Evolutionary conservation across 1,284 basidiomycete species (phyloP).

Genomic region (Taiwanofungus camphoratus): DNA sequence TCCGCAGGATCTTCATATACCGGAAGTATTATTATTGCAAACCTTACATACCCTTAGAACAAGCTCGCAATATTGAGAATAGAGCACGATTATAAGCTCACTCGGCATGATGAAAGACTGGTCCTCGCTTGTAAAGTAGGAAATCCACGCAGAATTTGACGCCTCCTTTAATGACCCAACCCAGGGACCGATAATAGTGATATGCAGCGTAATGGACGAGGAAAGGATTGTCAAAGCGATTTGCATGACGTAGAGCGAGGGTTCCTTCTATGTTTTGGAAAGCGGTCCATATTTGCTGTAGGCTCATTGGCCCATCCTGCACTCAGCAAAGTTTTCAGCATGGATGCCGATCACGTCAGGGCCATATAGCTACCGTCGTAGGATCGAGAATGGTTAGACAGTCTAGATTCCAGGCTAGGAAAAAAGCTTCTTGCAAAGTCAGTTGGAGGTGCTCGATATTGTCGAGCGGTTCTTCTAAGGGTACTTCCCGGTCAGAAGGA

Average conservation of each 20-base stretch:
- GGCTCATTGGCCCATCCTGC: conserved; percentile 46
- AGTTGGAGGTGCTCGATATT: conserved; percentile 92
- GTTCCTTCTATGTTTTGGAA: conserved; percentile 43
- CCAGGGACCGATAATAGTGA: conserved; percentile 93
- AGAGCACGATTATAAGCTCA: conserved; percentile 34
- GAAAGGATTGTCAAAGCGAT: conserved; percentile 86
- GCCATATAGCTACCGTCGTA: conserved; percentile 41
- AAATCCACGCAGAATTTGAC: conserved; percentile 98
- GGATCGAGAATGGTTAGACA: conserved; percentile 75
- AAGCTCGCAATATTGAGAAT: background rate
- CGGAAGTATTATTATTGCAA: conserved; percentile 85
- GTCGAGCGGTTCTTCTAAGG: conserved; percentile 45
- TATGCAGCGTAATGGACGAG: conserved; percentile 88
- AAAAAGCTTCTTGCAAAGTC: conserved; percentile 89
- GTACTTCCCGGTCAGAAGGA: conserved; percentile 29
- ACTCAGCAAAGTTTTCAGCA: conserved; percentile 5
- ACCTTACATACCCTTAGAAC: conserved; percentile 42
- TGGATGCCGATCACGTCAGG: background rate
- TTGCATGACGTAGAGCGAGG: conserved; percentile 21
- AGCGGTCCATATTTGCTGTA: conserved; percentile 52
- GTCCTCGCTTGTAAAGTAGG: conserved; percentile 91
- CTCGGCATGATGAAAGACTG: conserved; percentile 96
- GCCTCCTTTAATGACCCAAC: conserved; percentile 96
- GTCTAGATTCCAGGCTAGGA: conserved; percentile 80
- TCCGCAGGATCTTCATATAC: conserved; percentile 84